A percentile compares a stretch with the other conserved stretches of the same genome.
Evolutionary conservation across 208 protist genomes (phyloP).

Genomic region (Acanthamoeba healyi): DNA sequence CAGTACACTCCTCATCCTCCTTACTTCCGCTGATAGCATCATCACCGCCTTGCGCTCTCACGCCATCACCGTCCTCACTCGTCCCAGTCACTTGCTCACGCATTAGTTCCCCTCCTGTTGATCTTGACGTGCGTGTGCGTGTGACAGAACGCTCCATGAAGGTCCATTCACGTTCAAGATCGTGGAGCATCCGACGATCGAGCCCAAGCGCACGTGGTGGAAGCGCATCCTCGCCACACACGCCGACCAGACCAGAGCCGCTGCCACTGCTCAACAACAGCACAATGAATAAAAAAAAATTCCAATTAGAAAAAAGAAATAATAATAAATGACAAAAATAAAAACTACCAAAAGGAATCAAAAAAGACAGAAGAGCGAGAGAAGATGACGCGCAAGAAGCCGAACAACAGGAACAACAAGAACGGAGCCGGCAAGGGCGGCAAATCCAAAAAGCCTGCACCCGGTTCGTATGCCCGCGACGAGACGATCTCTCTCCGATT

Average conservation of each 20-base stretch:
- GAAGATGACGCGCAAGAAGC: neutral
- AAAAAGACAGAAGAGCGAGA: neutral
- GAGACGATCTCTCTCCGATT: too few relatives aligned
- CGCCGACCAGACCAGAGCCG: neutral
- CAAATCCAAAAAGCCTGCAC: too few relatives aligned
- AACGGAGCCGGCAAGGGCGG: too few relatives aligned
- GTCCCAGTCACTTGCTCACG: too few relatives aligned
- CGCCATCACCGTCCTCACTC: too few relatives aligned
- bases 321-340: neutral
- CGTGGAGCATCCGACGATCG: neutral
- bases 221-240: slow-evolving; percentile 43
- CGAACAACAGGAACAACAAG: too few relatives aligned
- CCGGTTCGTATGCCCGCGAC: too few relatives aligned
- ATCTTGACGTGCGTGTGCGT: too few relatives aligned
- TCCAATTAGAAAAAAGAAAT: neutral
- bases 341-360: neutral
- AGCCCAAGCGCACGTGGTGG: slow-evolving; percentile 62
- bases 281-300: neutral
- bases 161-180: slow-evolving; percentile 66
- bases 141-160: slow-evolving; percentile 37
- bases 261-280: neutral
- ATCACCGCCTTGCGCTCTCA: too few relatives aligned
- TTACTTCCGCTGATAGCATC: neutral
- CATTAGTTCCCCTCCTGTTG: too few relatives aligned
- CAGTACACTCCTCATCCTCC: neutral